Evolutionary conservation across 2,329 filamentous ascomycete genomes (phyloP), one percentile per base, ranked within the genome.

Genomic region (Penicillium sp.): DNA sequence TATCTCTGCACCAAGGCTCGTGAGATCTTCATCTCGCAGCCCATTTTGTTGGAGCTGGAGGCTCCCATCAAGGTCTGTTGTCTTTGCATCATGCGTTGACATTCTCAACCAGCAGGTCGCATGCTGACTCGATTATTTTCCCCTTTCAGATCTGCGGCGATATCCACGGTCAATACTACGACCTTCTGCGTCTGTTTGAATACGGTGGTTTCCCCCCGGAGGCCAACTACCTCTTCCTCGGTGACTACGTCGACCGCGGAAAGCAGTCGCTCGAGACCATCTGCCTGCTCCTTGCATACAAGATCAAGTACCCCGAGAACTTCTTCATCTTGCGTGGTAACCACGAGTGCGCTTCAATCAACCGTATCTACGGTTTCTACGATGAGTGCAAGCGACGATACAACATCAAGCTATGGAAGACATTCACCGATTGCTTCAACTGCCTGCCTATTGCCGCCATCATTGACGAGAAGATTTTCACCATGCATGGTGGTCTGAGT

Each of bases 381-480:
- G 93, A 98, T 64, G 91, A 98, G 73, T 98, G 91, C 83, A 98
- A 98, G 78, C 85, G 93, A 65, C 81, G 91, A 58, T 97, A 94
- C 76, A 98, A 97, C 73, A 95, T 97, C 77, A 97, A 97, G 80
- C 79, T 97, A 47, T 97, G 91, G 91, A 98, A 98, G 80, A 97
- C 91, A 1, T 97, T 98, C 68, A 96, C 90, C 50, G 91, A 98
- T 69, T 96, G 90, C 79, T 98, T 98, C 81, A 98, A 98, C 78
- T 96, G 89, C 73, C 74, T 97, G 63, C 91, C 91, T 33, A 97
- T 98, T 68, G 93, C 91, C 43, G 91, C 93, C 56, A 98, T 98
- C 72, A 96, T 98, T 59, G 91, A 95, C 64, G 93, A 96, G 78
- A 98, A 97, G 84, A 98, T 98, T 66, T 97, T 98, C 77, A 96